These are phyloP conservation scores for Zygotorulaspora mrakii DNA, from an alignment of 1,139 yeast genomes.

Conservation along the genomic window DNA sequence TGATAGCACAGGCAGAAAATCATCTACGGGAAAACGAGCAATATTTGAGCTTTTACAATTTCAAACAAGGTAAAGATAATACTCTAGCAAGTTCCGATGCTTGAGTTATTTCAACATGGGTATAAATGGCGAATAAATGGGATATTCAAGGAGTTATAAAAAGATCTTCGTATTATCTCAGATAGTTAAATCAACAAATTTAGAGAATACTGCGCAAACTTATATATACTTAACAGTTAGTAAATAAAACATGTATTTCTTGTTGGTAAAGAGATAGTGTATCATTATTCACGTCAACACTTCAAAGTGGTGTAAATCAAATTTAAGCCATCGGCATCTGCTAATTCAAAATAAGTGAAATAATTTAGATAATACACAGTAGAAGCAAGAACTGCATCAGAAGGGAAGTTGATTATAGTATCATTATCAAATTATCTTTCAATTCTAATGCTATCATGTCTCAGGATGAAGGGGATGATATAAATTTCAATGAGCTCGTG, in stretches of 20 bases:
- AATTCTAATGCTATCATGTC: conserved; percentile 16
- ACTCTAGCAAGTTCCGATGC: not conserved
- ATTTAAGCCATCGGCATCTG: conserved; percentile 1
- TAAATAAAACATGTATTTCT: too few species aligned
- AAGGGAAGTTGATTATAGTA: not conserved
- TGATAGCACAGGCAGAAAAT: conserved; percentile 22
- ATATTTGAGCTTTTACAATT: conserved; percentile 33
- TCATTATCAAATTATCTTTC: conserved; percentile 5
- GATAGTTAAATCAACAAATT: too few species aligned
- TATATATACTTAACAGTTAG: too few species aligned
- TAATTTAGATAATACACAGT: too few species aligned
- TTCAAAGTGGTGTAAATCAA: not conserved
- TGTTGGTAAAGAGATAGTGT: too few species aligned
- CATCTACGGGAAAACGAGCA: conserved; percentile 32
- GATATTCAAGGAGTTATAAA: conserved; percentile 2
- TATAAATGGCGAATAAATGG: too few species aligned
- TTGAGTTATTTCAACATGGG: too few species aligned
- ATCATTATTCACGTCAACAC: too few species aligned
- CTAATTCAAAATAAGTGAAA: too few species aligned
- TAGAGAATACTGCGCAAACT: too few species aligned
- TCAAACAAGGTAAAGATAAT: conserved; percentile 17
- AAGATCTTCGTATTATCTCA: not conserved
- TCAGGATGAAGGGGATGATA: conserved; percentile 29
- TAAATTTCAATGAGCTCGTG: conserved; percentile 34
- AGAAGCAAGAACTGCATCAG: not conserved